Evolutionary conservation across 2,329 filamentous ascomycete species (phyloP), one percentile per base, ranked within the genome.

Genomic region (Penicillium sp.): DNA sequence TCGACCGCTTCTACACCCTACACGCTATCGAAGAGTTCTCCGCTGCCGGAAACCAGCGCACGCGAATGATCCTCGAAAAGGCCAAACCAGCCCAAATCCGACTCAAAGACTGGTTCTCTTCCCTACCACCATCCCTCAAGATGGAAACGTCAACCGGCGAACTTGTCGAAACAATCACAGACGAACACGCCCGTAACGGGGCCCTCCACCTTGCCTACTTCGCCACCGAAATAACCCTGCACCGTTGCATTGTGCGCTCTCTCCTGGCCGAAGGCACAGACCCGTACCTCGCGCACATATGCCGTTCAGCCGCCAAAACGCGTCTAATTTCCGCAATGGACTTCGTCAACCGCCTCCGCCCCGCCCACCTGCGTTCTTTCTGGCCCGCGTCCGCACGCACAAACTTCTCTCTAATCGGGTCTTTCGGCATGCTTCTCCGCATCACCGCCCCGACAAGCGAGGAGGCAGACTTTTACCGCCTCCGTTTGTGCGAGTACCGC

Each of bases 271-370:
- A 76, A 18, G 74, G 73, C 34, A 66, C 86, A 36, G 90, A 96
- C 68, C 83, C 87, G 0, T 96, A 97, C 65, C 85, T 96, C 46
- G 84, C 91, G 51, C 90, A 95, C 73, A 96, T 97, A 63, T 96
- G 92, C 74, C 91, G 93, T 49, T 92, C 88, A 53, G 93, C 93
- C 4, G 93, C 93, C 49, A 97, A 97, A 72, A 95, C 93, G 0
- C 88, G 93, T 6, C 82, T 97, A 32, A 96, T 97, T 68, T 95
- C 90, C 19, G 91, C 92, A 60, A 96, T 97, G 89, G 93, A 97
- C 71, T 96, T 97, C 73, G 91, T 96, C 65, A 97, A 97, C 74
- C 87, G 93, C 0, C 83, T 97, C 30, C 91, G 89, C 41, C 90
- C 91, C 0, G 84, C 87, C 34, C 92, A 97, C 66, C 81, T 97